Evolutionary conservation across 2,329 filamentous ascomycete species (phyloP).

Genomic region (Tolypocladium sp.): DNA sequence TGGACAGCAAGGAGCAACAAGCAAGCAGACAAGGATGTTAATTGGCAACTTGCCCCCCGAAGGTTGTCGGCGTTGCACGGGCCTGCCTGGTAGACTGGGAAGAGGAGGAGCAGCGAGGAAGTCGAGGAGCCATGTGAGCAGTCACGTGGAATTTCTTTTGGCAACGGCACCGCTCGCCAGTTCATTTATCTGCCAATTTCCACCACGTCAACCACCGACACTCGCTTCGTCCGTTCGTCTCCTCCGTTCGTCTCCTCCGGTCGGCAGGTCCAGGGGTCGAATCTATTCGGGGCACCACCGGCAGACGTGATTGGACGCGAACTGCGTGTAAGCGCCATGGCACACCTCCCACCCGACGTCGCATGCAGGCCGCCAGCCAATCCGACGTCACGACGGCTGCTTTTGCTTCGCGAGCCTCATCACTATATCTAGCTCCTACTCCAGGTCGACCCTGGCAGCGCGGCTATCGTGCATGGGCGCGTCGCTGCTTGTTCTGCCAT

Average conservation of each 20-base stretch:
- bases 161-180: not conserved
- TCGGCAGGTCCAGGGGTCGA: not conserved
- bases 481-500: constrained; percentile 2
- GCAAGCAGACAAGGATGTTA: not conserved
- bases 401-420: not conserved
- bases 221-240: not conserved
- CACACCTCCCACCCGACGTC: not conserved
- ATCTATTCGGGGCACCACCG: not conserved
- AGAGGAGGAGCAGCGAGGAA: not conserved
- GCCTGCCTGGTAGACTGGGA: not conserved
- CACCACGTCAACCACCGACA: not conserved
- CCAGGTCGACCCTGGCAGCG: constrained; percentile 2
- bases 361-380: constrained; percentile 1
- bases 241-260: not conserved
- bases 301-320: constrained; percentile 2
- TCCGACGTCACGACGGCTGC: not conserved
- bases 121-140: not conserved
- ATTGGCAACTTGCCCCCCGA: not conserved
- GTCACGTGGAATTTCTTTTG: not conserved
- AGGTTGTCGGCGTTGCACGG: constrained; percentile 1
- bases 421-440: not conserved
- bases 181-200: not conserved
- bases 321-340: constrained; percentile 3
- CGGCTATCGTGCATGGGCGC: constrained; percentile 17
- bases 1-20: not conserved